phyloP scores from a whole-genome alignment of 352 stramenopile species.

The Pseudoperonospora humuli region DNA sequence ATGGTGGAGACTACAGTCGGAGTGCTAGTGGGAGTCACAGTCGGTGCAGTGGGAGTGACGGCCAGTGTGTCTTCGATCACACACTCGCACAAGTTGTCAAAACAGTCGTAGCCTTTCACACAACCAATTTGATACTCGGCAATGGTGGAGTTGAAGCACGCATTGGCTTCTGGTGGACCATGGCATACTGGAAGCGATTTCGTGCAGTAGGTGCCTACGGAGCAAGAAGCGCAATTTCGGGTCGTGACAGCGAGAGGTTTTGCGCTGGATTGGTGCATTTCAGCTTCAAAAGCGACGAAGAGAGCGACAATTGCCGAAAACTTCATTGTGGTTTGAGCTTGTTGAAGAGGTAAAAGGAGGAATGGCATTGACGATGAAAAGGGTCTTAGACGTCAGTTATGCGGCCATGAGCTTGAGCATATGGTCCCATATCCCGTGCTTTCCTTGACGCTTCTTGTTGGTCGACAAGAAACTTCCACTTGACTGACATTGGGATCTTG shows the following conservation, averaged over 20 bases:
- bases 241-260: constrained; percentile 5
- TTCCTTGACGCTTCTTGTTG: too few species aligned
- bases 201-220: constrained; percentile 16
- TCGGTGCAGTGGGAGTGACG: not conserved
- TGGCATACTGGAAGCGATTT: constrained; percentile 7
- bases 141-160: constrained; percentile 20
- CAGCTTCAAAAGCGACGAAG: constrained; percentile 3
- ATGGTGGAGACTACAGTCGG: too few species aligned
- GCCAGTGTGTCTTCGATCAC: constrained; percentile 16
- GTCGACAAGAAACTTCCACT: too few species aligned
- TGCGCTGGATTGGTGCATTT: constrained; percentile 2
- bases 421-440: too few species aligned
- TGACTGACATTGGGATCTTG: too few species aligned
- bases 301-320: constrained; percentile 14
- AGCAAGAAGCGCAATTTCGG: constrained; percentile 14
- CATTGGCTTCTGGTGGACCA: constrained; percentile 1
- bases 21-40: too few species aligned
- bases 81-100: constrained; percentile 21
- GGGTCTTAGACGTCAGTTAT: too few species aligned
- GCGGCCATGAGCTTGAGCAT: not conserved
- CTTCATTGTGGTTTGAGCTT: constrained; percentile 10
- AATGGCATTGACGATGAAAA: not conserved
- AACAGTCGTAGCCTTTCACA: constrained; percentile 20
- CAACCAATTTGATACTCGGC: constrained; percentile 18
- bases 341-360: not conserved